Evolutionary conservation across 352 stramenopile species (phyloP), one percentile per base, ranked within the genome.

Genomic region (Thalassiosira exigua): DNA sequence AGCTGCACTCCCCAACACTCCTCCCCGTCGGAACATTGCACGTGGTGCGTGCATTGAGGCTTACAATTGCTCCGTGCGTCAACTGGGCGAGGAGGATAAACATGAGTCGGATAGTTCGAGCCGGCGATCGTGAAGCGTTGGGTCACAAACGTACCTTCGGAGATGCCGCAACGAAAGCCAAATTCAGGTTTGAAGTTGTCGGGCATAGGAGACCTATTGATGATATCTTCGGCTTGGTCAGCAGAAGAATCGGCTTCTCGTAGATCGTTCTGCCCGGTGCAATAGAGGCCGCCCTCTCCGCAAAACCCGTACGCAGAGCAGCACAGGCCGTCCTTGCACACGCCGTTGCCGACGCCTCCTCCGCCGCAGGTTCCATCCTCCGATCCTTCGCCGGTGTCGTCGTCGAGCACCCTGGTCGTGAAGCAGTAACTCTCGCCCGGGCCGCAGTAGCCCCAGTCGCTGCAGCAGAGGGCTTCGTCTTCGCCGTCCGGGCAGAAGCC

Each of bases 61-160:
- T 82, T 82, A 54, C 77, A 85, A 51, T 82, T 82, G 26, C 65
- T 79, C 54, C 77, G 29, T 26, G 71, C 77, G 59, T 85, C 71
- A 17, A 81, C 72, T n/a, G n/a, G n/a, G n/a, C n/a, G n/a, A n/a
- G n/a, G n/a, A n/a, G n/a, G n/a, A n/a, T n/a, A n/a, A n/a, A n/a
- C n/a, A n/a, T n/a, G n/a, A n/a, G n/a, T n/a, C n/a, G n/a, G n/a
- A n/a, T n/a, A n/a, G n/a, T n/a, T n/a, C n/a, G n/a, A n/a, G n/a
- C n/a, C n/a, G n/a, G n/a, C n/a, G n/a, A n/a, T n/a, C n/a, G n/a
- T n/a, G n/a, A n/a, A n/a, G n/a, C n/a, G n/a, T n/a, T n/a, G n/a
- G n/a, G n/a, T n/a, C n/a, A n/a, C n/a, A n/a, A n/a, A n/a, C n/a
- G n/a, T n/a, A n/a, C n/a, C n/a, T 58, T 85, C 77, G n/a, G 56